Evolutionary conservation across 805 yeast species (phyloP).

Genomic region (Yamadazyma tumulicola): DNA sequence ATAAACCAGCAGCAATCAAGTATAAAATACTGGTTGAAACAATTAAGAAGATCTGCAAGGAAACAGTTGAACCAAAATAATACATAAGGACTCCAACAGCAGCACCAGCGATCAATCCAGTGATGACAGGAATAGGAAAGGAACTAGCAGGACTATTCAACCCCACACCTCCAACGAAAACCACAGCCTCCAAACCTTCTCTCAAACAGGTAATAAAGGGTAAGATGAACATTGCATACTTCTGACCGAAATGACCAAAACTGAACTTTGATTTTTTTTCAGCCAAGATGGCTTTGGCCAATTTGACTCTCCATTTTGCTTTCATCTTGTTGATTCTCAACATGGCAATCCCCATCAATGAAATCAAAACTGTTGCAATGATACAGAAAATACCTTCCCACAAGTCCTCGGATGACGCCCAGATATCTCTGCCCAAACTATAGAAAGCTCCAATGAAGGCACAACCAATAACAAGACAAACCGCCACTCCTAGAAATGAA

Average conservation of each 20-base stretch:
- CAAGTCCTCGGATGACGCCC: conserved; percentile 83
- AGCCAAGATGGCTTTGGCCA: conserved; percentile 77
- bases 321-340: conserved; percentile 93
- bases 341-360: conserved; percentile 96
- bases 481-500: conserved; percentile 61
- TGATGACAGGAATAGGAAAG: conserved; percentile 90
- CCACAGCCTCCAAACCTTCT: conserved; percentile 75
- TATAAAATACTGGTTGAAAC: conserved; percentile 86
- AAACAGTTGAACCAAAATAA: conserved; percentile 75
- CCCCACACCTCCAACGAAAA: conserved; percentile 46
- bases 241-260: conserved; percentile 41
- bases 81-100: conserved; percentile 68
- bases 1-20: conserved; percentile 87
- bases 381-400: conserved; percentile 97
- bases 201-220: conserved; percentile 90
- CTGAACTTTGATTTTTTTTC: conserved; percentile 50
- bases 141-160: conserved; percentile 41
- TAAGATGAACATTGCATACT: conserved; percentile 83
- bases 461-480: conserved; percentile 84
- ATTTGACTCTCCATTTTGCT: conserved; percentile 94
- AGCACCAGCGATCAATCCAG: conserved; percentile 80
- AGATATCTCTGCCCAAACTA: conserved; percentile 73
- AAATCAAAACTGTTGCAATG: conserved; percentile 84
- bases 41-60: conserved; percentile 85
- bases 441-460: conserved; percentile 95